Conservation (phyloP, 2,329 filamentous ascomycete species). For the Zymoseptoria ardabiliae region DNA sequence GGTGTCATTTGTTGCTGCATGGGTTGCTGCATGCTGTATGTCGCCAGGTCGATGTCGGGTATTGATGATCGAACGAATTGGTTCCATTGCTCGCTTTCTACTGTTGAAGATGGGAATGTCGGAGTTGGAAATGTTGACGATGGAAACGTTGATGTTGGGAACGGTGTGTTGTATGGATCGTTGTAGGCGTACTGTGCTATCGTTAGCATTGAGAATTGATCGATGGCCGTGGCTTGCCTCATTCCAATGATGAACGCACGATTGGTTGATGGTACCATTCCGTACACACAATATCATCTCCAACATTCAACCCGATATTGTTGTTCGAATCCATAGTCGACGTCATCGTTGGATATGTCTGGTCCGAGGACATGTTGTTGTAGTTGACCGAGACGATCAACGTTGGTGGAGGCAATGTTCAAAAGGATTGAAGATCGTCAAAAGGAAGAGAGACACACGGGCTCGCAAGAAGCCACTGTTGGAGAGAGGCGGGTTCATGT, state of each 20-base stretch:
- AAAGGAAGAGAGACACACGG: slow-evolving; percentile 6
- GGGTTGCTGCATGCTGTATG: slow-evolving; percentile 12
- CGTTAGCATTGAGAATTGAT: slow-evolving; percentile 1
- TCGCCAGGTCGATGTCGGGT: slow-evolving; percentile 19
- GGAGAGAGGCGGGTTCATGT: slow-evolving; percentile 14
- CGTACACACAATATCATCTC: slow-evolving; percentile 13
- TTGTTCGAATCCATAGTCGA: slow-evolving; percentile 19
- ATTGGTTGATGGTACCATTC: slow-evolving; percentile 27
- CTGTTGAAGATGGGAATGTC: slow-evolving; percentile 20
- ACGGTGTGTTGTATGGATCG: slow-evolving; percentile 29
- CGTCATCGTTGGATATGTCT: slow-evolving; percentile 21
- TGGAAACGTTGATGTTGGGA: slow-evolving; percentile 12
- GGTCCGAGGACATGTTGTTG: slow-evolving; percentile 24
- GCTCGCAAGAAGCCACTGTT: slow-evolving; percentile 18
- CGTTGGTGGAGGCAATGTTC: slow-evolving; percentile 19
- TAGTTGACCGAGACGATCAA: slow-evolving; percentile 7
- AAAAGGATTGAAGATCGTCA: slow-evolving; percentile 20
- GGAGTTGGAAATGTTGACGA: not conserved
- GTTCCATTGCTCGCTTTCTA: slow-evolving; percentile 26
- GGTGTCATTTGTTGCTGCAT: slow-evolving; percentile 32
- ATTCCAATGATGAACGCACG: slow-evolving; percentile 19
- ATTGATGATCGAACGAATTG: slow-evolving; percentile 20
- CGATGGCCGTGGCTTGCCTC: not conserved
- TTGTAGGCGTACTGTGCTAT: slow-evolving; percentile 23
- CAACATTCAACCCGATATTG: not conserved